These are phyloP conservation scores for Monosporascus sp. DNA, from an alignment of 2,329 filamentous ascomycete species.

Conservation along the genomic window DNA sequence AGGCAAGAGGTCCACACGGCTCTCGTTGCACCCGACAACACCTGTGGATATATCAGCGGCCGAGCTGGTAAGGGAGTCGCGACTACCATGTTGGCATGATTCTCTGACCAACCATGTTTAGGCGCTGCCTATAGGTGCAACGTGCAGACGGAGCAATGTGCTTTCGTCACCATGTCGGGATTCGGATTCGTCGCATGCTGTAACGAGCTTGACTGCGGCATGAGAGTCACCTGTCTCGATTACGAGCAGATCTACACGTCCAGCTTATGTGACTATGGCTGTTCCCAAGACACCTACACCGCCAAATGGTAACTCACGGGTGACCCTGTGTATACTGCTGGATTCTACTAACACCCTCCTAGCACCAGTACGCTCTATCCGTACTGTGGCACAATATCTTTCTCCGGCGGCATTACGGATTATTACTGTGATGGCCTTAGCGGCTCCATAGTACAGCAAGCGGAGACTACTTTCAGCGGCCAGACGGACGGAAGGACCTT, in stretches of 20 bases:
- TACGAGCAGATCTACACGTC: constrained; percentile 26
- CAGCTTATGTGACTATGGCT: constrained; percentile 35
- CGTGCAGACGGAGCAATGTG: constrained; percentile 27
- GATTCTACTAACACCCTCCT: constrained; percentile 10
- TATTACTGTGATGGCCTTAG: constrained; percentile 36
- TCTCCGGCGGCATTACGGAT: constrained; percentile 34
- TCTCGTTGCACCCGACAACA: constrained; percentile 43
- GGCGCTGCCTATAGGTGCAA: constrained; percentile 36
- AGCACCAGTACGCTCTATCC: constrained; percentile 31
- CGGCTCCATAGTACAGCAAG: constrained; percentile 28
- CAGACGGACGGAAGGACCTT: constrained; percentile 28
- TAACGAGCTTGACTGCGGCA: constrained; percentile 26
- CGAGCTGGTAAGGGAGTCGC: constrained; percentile 25
- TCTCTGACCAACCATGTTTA: constrained; percentile 11
- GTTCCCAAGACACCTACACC: constrained; percentile 33
- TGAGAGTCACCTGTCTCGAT: constrained; percentile 34
- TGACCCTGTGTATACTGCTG: background rate
- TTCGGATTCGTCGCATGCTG: constrained; percentile 40
- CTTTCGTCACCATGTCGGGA: constrained; percentile 30
- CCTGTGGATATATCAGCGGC: constrained; percentile 44
- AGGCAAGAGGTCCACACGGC: constrained; percentile 29
- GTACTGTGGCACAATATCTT: constrained; percentile 42
- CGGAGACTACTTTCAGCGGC: constrained; percentile 36
- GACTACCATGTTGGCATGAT: background rate
- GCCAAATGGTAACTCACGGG: constrained; percentile 38